Evolutionary conservation across 208 protist species (phyloP), one percentile per base, ranked within the genome.

Genomic region (Crithidia brevicula): DNA sequence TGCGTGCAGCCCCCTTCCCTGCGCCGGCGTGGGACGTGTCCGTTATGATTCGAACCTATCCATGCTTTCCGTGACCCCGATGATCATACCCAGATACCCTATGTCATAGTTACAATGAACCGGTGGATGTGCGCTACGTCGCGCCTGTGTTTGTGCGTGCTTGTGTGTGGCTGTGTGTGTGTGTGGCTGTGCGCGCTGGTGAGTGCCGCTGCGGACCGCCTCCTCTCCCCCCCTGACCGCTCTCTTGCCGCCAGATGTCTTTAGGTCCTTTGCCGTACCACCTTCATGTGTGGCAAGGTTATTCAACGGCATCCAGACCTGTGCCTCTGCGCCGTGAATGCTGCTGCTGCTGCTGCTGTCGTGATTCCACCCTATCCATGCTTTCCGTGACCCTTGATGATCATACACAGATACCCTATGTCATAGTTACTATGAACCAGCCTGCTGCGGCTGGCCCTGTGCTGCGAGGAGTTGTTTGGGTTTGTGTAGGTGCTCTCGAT

Each of bases 291-390:
- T 36, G 63, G 64, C 36, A 64, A 64, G 43, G 70, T 71, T 76
- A 71, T 76, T 71, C 62, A 20, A 69, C 6, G 62, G 38, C 70
- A 76, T 70, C 70, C 13, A 76, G 70, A 76, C n/a, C n/a, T n/a
- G n/a, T n/a, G n/a, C n/a, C n/a, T n/a, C n/a, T n/a, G n/a, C n/a
- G n/a, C n/a, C n/a, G n/a, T n/a, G n/a, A n/a, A n/a, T 20, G 18
- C 16, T 46, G 43, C 27, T 31, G 20, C 31, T 11, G 18, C 30
- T 38, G 18, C 4, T 40, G 47, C 40, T 57, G 52, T 58, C 20
- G 47, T 72, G 67, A 72, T 72, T 72, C 47, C 56, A 65, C 36
- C 23, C 46, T 72, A 72, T 72, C 57, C 67, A 65, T 72, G 46
- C 67, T 72, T 72, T 72, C 57, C 57, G 67, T 72, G 67, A 73